Evolutionary conservation across 176 grass and related monocot genomes (phyloP).

Genomic region (Hordeum marinum): DNA sequence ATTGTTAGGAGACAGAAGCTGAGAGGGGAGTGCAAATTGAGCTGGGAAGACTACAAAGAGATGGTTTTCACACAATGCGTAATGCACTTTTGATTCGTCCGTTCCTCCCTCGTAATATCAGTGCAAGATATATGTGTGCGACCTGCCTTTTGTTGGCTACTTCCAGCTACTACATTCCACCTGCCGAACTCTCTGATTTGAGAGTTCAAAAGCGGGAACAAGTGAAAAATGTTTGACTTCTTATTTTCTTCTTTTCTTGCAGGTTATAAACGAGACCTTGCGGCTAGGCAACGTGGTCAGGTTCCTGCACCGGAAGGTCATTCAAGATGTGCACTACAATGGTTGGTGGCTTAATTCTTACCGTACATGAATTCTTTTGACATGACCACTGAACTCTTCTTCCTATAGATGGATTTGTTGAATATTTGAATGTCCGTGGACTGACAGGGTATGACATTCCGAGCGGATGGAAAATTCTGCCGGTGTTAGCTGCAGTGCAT

Average conservation of each 20-base stretch:
- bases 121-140: conserved; percentile 21
- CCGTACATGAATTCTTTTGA: too few relatives aligned
- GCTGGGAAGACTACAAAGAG: conserved; percentile 98
- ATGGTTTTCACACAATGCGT: conserved; percentile 98
- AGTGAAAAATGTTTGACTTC: too few relatives aligned
- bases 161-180: not conserved
- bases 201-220: too few relatives aligned
- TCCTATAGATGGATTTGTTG: too few relatives aligned
- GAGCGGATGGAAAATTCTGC: conserved; percentile 80
- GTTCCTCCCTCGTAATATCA: conserved; percentile 27
- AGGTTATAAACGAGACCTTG: conserved; percentile 96
- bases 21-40: conserved; percentile 49
- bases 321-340: conserved; percentile 83
- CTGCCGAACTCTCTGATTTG: not conserved
- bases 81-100: conserved; percentile 30
- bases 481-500: conserved; percentile 67
- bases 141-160: not conserved
- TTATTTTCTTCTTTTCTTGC: not conserved
- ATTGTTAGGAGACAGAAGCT: conserved; percentile 51
- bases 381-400: too few relatives aligned
- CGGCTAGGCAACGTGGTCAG: conserved; percentile 89
- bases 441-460: conserved; percentile 73
- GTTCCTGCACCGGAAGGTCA: conserved; percentile 89
- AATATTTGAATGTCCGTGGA: not conserved
- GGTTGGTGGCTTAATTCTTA: conserved; percentile 44